Evolutionary conservation across 1,139 yeast species (phyloP), one percentile per base, ranked within the genome.

Genomic region (Diutina siamensis): DNA sequence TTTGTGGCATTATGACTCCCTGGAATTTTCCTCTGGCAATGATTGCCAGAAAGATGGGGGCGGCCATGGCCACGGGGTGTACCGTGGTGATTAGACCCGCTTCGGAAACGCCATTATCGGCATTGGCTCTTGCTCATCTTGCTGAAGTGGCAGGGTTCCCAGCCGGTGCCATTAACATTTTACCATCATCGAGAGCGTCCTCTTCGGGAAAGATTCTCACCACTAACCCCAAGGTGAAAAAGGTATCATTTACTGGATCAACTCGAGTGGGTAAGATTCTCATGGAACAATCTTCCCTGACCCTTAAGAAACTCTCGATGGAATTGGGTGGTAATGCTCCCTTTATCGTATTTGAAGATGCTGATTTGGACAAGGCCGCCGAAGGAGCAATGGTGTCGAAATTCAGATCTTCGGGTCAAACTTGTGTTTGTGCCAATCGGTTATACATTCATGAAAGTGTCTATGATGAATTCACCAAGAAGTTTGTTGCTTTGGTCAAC

Each of bases 241-340:
- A 89, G 63, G 74, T 88, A 48, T 79, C 95, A 15, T 89, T 88
- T 64, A 89, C 97, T 12, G 97, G 97, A 3, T 86, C 95, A 5
- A 89, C 81, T 0, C 63, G 64, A n/a, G 79, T 75, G 21, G 82
- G 81, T 33, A 71, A 73, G 55, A 52, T 69, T 44, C 96, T 13
- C 68, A 83, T 86, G 94, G 59, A 68, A 44, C 95, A 86, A 62
- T 72, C 88, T 8, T 68, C 95, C 1, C 68, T 80, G 2, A 82
- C 94, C 8, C 69, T 88, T 58, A 89, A 89, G 64, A 88, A 88
- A 59, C 67, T 85, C 40, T 83, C 94, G 0, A 74, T 38, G 42
- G 97, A 89, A 64, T 70, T 88, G 46, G 97, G 97, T 44, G 97
- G 97, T 40, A 89, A 88, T 60, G 95, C 97, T 3, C 96, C 97